Evolutionary conservation across 148 eudicot genomes (phyloP).

Genomic region (Heliamphora exappendiculata): DNA sequence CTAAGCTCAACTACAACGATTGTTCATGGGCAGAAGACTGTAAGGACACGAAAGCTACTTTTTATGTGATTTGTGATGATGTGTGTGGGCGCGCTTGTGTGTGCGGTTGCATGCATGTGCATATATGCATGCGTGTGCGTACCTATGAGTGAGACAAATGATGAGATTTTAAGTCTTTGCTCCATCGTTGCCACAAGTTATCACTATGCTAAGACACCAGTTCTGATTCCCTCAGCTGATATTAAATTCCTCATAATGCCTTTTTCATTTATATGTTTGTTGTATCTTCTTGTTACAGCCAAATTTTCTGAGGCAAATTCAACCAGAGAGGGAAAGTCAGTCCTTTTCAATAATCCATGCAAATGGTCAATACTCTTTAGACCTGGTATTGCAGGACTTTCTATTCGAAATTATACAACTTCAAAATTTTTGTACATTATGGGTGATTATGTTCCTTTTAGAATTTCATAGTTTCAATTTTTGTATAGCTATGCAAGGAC

Average conservation of each 20-base stretch:
- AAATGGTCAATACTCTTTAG: conserved; percentile 29
- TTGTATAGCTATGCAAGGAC: conserved; percentile 38
- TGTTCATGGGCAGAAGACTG: conserved; percentile 29
- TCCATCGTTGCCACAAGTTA: background rate
- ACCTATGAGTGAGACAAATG: background rate
- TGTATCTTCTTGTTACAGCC: conserved; percentile 8
- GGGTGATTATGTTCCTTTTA: background rate
- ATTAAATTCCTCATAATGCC: background rate
- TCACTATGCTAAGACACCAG: background rate
- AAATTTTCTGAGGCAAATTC: conserved; percentile 25
- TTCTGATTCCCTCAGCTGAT: background rate
- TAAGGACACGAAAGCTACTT: conserved; percentile 17
- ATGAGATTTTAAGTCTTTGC: background rate
- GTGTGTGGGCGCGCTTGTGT: background rate
- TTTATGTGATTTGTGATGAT: background rate
- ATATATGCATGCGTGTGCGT: background rate
- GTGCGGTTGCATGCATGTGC: too few species aligned
- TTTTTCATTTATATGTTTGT: conserved; percentile 8
- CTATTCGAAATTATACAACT: background rate
- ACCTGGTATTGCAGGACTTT: conserved; percentile 25
- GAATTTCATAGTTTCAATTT: background rate
- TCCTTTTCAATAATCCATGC: conserved; percentile 28
- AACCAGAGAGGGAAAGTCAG: conserved; percentile 30
- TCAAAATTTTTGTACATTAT: background rate
- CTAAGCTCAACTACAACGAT: conserved; percentile 26